Conservation (phyloP, 2,329 filamentous ascomycete genomes). For the Trichophyton rubrum region DNA sequence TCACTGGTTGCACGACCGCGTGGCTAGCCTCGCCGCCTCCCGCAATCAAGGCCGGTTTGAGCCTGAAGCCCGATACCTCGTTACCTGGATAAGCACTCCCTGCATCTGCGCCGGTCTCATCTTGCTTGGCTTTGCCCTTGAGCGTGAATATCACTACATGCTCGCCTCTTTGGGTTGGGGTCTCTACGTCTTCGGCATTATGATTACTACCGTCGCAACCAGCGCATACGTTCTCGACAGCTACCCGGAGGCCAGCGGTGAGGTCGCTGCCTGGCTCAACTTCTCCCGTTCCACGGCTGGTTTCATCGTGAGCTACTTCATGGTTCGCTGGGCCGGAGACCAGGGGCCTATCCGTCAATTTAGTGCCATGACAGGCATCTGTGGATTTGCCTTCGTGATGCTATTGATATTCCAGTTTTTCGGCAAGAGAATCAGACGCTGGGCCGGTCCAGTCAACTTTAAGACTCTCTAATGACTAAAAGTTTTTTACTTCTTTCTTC, state of each 20-base stretch:
- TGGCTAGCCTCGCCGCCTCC: slow-evolving; percentile 36
- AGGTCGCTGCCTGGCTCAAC: slow-evolving; percentile 43
- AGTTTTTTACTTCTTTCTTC: neutral
- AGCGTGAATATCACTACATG: slow-evolving; percentile 42
- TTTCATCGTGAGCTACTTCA: slow-evolving; percentile 42
- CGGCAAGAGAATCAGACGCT: slow-evolving; percentile 29
- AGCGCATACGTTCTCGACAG: slow-evolving; percentile 43
- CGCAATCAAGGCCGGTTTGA: slow-evolving; percentile 42
- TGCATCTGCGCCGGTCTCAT: slow-evolving; percentile 41
- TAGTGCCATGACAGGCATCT: slow-evolving; percentile 37
- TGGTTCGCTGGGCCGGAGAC: slow-evolving; percentile 38
- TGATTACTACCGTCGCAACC: slow-evolving; percentile 42
- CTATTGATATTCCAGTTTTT: slow-evolving; percentile 25
- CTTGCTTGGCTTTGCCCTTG: slow-evolving; percentile 42
- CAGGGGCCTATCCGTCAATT: slow-evolving; percentile 36
- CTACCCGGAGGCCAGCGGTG: slow-evolving; percentile 45
- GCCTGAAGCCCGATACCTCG: slow-evolving; percentile 43
- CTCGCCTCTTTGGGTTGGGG: slow-evolving; percentile 40
- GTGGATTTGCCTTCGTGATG: slow-evolving; percentile 26
- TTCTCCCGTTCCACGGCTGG: slow-evolving; percentile 39
- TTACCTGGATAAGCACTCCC: slow-evolving; percentile 36
- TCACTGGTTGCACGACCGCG: slow-evolving; percentile 44
- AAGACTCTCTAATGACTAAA: slow-evolving; percentile 14
- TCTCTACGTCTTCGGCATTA: slow-evolving; percentile 44
- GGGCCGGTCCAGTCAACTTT: slow-evolving; percentile 27